Evolutionary conservation across 176 grass and related monocot genomes (phyloP), one percentile per base, ranked within the genome.

Genomic region (Eremochloa ophiuroides): DNA sequence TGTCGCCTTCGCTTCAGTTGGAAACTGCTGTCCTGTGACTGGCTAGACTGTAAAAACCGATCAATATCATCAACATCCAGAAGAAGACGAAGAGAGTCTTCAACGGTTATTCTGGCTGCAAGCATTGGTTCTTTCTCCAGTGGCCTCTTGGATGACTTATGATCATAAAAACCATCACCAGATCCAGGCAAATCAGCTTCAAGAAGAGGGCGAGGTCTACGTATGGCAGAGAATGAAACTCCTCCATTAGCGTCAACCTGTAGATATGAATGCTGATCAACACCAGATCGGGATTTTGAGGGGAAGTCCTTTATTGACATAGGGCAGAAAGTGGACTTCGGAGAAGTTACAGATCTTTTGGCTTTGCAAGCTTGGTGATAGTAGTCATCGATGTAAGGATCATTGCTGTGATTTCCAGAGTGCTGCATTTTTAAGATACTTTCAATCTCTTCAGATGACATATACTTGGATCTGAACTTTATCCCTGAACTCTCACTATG

Each of bases 381-480:
- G 70, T 98, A 98, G 40, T 98, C 96, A 76, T 82, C 87, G 11
- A 85, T 71, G 26, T 98, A 98, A 69, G 96, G 87, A 89, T 98
- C 93, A 77, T 64, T 98, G 78, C 71, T 90, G 76, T 98, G 92
- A 77, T 77, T 88, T 63, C 48, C 85, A 43, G 88, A 86, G 76
- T 93, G 90, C 51, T 95, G 96, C 88, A 95, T 93, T 88, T 82
- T 95, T 55, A 98, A 93, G 66, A 95, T 91, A 84, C 44, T 89
- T 83, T 95, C 93, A 70, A 98, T 95, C 80, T 98, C 96, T 88
- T 95, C 93, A 17, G 96, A 66, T 80, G 96, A 93, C 96, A 98
- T 95, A 42, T 93, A 95, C 83, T 91, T 98, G 33, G 96, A 98
- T 75, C 88, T 91, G 81, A 93, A 89, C 71, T 98, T 89, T 82